Evolutionary conservation across 2,329 filamentous ascomycete genomes (phyloP), one percentile per base, ranked within the genome.

Genomic region (Scedosporium boydii): DNA sequence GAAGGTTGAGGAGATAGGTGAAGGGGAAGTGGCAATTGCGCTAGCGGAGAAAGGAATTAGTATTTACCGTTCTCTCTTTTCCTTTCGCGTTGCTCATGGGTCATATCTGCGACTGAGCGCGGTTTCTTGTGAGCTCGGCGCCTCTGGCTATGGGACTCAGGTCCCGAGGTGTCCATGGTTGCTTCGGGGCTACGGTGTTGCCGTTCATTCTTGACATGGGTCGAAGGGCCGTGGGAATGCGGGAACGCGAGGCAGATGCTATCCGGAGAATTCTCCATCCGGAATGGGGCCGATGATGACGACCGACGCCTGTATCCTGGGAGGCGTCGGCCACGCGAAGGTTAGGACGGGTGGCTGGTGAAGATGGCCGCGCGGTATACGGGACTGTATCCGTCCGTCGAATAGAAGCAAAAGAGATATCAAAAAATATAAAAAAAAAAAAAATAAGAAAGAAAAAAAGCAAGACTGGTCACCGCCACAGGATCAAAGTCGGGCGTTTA

Each of bases 1-100:
- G 34, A 38, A 14, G 44, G 44, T 9, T 42, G n/a, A 23, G 57
- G 12, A 58, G 21, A 42, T 23, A 18, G 9, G 21, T 26, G 10
- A 38, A 21, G 16, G 14, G 21, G 27, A 14, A n/a, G n/a, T 16
- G 41, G 18, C 42, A 12, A 51, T 27, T 21, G 10, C 38, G 53
- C 53, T 12, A 29, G 53, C 7, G 23, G 26, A 23, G 29, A 60
- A 44, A 21, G 27, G 42, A 46, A 23, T 34, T 6, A 5, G 44
- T 53, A 74, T 77, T 69, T 72, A 83, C 81, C 82, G 69, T 83
- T 85, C 38, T 82, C 81, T 63, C 82, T 76, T 70, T 85, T 85
- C 72, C 90, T 89, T 63, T 86, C 84, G 59, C 92, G 78, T 73
- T 92, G 87, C 69, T 92, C 89, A 42, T 87, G 85, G 1, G 88